A percentile compares a stretch with the other conserved stretches of the same genome.
Conservation (phyloP, 495 filamentous ascomycete genomes). For the Hypoxylon rickii region DNA sequence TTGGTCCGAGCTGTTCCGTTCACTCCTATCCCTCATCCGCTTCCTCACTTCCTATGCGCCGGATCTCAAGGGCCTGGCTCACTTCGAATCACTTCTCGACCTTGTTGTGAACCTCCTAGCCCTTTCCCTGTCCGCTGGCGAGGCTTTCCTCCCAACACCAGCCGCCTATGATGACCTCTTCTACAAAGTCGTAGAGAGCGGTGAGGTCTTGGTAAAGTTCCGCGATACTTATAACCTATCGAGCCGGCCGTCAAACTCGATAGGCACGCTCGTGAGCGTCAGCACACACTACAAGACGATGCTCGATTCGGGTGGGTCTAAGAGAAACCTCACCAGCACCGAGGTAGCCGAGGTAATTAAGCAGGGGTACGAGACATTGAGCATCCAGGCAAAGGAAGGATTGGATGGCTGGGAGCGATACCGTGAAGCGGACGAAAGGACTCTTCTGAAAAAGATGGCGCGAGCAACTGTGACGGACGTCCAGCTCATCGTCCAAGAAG, state of each 20-base stretch:
- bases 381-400: conserved; percentile 81
- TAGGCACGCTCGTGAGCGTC: conserved; percentile 82
- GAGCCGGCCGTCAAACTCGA: conserved; percentile 63
- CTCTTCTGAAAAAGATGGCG: conserved; percentile 83
- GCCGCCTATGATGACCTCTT: conserved; percentile 93
- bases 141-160: conserved; percentile 89
- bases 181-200: conserved; percentile 95
- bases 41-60: conserved; percentile 85
- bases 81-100: conserved; percentile 66
- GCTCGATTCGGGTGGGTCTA: conserved; percentile 63
- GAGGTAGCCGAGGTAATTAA: conserved; percentile 92
- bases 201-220: conserved; percentile 83
- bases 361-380: conserved; percentile 92
- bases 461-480: conserved; percentile 74
- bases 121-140: conserved; percentile 82
- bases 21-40: conserved; percentile 83
- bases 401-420: conserved; percentile 78
- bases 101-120: conserved; percentile 82
- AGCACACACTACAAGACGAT: conserved; percentile 85
- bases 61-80: conserved; percentile 67
- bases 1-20: conserved; percentile 95
- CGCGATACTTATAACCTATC: conserved; percentile 69
- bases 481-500: conserved; percentile 50
- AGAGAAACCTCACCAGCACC: conserved; percentile 72
- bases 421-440: conserved; percentile 75